Evolutionary conservation across 345 rosid species (phyloP).

Genomic region (Eucalyptus caleyi): DNA sequence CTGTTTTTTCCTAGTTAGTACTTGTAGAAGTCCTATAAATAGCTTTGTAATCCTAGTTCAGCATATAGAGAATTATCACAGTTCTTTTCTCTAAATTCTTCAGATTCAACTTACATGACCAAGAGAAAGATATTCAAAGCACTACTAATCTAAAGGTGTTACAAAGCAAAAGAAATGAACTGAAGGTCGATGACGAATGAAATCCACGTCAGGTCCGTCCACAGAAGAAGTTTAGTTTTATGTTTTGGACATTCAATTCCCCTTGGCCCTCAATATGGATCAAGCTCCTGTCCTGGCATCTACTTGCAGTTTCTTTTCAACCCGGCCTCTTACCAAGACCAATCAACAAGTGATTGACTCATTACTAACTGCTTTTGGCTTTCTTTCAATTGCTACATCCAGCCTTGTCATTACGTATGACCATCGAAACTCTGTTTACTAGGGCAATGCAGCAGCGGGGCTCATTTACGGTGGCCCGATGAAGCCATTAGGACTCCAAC

Average conservation of each 20-base stretch:
- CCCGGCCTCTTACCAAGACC: neutral
- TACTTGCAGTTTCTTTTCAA: neutral
- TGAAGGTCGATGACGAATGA: neutral
- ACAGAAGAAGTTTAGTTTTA: neutral
- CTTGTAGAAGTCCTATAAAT: too few species aligned
- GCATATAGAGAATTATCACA: too few species aligned
- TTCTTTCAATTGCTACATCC: neutral
- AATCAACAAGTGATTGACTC: neutral
- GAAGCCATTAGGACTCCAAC: conserved; percentile 84
- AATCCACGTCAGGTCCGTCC: neutral
- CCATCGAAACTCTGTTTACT: neutral
- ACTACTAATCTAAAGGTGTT: neutral
- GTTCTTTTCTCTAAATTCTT: too few species aligned
- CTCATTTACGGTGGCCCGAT: conserved; percentile 53
- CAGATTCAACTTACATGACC: neutral
- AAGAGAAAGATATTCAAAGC: neutral
- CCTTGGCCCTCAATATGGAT: neutral
- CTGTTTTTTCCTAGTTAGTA: too few species aligned
- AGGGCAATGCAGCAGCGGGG: neutral
- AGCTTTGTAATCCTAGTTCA: too few species aligned
- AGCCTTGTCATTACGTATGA: neutral
- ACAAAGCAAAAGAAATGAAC: neutral
- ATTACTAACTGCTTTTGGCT: neutral
- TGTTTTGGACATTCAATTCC: neutral
- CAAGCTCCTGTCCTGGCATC: neutral